These are phyloP conservation scores for Tremella fuciformis DNA, from an alignment of 768 basidiomycete genomes.

Conservation along the genomic window DNA sequence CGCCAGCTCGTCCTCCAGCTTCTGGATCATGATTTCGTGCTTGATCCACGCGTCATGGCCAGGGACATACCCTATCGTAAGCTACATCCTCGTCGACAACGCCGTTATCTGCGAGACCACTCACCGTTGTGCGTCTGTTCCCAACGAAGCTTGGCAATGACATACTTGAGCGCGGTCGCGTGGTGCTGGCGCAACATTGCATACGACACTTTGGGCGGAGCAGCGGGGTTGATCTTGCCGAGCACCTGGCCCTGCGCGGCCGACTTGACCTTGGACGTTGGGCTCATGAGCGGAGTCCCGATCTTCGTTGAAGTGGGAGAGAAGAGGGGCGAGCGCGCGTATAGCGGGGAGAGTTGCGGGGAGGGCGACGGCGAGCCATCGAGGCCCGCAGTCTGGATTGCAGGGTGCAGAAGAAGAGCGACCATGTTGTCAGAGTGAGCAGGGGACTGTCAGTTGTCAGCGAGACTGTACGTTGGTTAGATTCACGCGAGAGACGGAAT, in stretches of 20 bases:
- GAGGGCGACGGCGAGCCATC: too few species aligned
- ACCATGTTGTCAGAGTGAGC: too few species aligned
- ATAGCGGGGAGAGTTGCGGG: too few species aligned
- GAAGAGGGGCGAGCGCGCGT: too few species aligned
- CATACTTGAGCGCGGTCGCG: conserved; percentile 28
- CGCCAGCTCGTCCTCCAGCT: conserved; percentile 36
- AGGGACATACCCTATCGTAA: conserved; percentile 21
- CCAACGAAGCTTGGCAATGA: conserved; percentile 39
- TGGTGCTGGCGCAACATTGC: conserved; percentile 34
- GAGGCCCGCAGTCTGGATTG: too few species aligned
- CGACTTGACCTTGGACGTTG: neutral
- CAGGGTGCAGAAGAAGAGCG: too few species aligned
- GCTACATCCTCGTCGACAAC: neutral
- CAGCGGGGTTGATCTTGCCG: conserved; percentile 4
- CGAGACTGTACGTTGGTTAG: too few species aligned
- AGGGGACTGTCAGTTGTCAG: too few species aligned
- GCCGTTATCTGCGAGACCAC: too few species aligned
- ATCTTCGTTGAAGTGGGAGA: too few species aligned
- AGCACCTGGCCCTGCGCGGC: neutral
- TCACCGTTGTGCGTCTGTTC: conserved; percentile 31
- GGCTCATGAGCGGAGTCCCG: conserved; percentile 1
- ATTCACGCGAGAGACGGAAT: too few species aligned
- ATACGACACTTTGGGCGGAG: conserved; percentile 23
- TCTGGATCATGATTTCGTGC: conserved; percentile 31
- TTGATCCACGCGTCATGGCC: conserved; percentile 35